A percentile compares a stretch with the other conserved stretches of the same genome.
Evolutionary conservation across 805 yeast genomes (phyloP).

Genomic region (Candida andamanensis): DNA sequence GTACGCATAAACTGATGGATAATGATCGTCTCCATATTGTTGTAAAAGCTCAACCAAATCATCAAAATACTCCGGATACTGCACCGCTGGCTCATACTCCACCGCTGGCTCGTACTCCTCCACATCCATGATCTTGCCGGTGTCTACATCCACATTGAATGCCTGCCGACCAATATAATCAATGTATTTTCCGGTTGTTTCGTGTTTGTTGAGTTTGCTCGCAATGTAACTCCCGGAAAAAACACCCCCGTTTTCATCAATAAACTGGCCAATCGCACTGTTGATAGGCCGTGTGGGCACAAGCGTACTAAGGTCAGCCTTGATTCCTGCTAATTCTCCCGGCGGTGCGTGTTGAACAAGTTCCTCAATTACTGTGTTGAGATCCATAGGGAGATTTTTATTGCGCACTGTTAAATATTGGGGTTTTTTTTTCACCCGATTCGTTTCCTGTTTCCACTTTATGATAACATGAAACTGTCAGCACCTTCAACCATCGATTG

Average conservation of each 20-base stretch:
- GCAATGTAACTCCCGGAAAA: conserved; percentile 29
- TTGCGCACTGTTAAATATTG: too few relatives aligned
- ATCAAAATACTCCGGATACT: conserved; percentile 25
- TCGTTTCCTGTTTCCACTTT: too few relatives aligned
- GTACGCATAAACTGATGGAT: conserved; percentile 51
- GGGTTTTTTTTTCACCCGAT: too few relatives aligned
- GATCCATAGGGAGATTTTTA: conserved; percentile 12
- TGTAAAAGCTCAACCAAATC: conserved; percentile 30
- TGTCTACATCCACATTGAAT: conserved; percentile 57
- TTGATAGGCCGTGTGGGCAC: conserved; percentile 18
- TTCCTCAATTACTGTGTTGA: conserved; percentile 8
- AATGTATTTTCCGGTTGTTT: conserved; percentile 38
- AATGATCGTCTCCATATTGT: conserved; percentile 59
- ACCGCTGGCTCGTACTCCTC: conserved; percentile 25
- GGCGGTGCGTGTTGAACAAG: conserved; percentile 35
- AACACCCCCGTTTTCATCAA: conserved; percentile 25
- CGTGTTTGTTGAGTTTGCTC: conserved; percentile 27
- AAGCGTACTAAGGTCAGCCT: conserved; percentile 20
- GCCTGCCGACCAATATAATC: conserved; percentile 46
- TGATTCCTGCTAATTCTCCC: conserved; percentile 30
- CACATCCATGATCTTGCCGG: conserved; percentile 46
- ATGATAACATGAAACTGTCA: conserved; percentile 74
- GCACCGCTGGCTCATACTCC: conserved; percentile 18
- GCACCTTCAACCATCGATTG: conserved; percentile 87
- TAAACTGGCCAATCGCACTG: conserved; percentile 23